Base-by-base conservation (phyloP, 2,329 filamentous ascomycete genomes). In the Alternaria brassicae region DNA sequence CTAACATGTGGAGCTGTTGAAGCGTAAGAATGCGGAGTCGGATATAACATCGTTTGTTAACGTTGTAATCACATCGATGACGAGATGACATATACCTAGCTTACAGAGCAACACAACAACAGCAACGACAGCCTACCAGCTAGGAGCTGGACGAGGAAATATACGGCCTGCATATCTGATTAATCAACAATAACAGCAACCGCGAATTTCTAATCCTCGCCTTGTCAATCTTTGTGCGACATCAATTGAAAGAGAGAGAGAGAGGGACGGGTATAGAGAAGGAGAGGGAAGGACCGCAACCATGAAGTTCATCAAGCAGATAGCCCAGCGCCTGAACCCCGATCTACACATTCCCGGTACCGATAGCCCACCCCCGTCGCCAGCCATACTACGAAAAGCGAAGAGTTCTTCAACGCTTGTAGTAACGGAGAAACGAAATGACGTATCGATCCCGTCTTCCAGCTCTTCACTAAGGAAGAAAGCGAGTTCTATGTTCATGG, bases 241-340 rank as follows among this genome's bases (percentile, higher is more conserved):
- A 48, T 7, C 5, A 23, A n/a, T 48, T n/a, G 19, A 28, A 30
- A 23, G 28, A 10, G 3, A n/a, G 17, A 21, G 28, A 6, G 28
- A 23, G 21, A 32, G 42, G 19, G 44, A 32, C 27, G 19, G 9
- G 2, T 15, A 48, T 47, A 36, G 36, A 15, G 8, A 34, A 10
- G 19, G 15, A 23, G 13, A 4, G 41, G 27, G 28, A 23, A 23
- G 13, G 13, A 2, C 32, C 30, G 19, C 36, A 40, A 21, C 13
- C 37, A 58, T 58, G 56, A 49, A 49, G 44, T 58, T 58, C 51
- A 58, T 55, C 36, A 58, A 58, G 44, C 42, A 48, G 19, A 53
- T 58, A 6, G 44, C 56, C 10, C 56, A 55, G 44, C 42, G 52
- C 25, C 5, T 58, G 15, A 58, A 58, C 7, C 56, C 56, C 21